Base-by-base conservation (phyloP, 495 filamentous ascomycete genomes). In the Penicillium nucicola region DNA sequence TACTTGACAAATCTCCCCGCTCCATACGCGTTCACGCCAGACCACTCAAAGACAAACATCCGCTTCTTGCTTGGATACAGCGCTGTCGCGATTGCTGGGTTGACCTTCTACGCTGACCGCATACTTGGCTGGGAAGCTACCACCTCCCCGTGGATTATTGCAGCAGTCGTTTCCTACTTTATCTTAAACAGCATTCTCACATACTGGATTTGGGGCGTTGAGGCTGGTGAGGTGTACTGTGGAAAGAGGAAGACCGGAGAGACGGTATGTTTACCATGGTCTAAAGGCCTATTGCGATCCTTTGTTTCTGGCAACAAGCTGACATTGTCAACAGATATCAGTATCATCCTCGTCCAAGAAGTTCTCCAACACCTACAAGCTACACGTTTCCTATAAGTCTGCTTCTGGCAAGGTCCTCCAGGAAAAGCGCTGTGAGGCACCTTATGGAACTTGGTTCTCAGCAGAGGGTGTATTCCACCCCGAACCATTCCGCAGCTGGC, bases 381-480 rank as follows among this genome's bases (percentile, higher is more conserved):
- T 96, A 33, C 84, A 77, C 10, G 75, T 95, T 8, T 52, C 58
- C n/a, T 76, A 76, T 53, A 80, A 75, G 34, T 75, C 81, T 1
- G 67, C 71, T 6, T 55, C 71, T 1, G 68, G 70, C 18, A 72
- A 75, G 51, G 64, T 74, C 2, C 55, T 71, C 4, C 64, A 75
- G 57, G 68, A 68, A 19, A 75, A 81, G 53, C 75, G 82, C 46
- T 64, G 90, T 36, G 74, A 79, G 51, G 76, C 84, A 5, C 78
- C 87, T 3, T 97, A 96, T 65, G 87, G 85, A 15, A 78, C 78
- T 20, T 98, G 90, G 90, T 97, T 96, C 68, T 86, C 92, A 50
- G 75, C 73, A 4, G 81, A 88, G 32, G 92, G 93, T 5, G 80
- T 78, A 41, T 95, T 98, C 59, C 81, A 95, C 42, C 80, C 86